Base-by-base conservation (phyloP, 306 rosid genomes). In the Dicorynia guianensis region DNA sequence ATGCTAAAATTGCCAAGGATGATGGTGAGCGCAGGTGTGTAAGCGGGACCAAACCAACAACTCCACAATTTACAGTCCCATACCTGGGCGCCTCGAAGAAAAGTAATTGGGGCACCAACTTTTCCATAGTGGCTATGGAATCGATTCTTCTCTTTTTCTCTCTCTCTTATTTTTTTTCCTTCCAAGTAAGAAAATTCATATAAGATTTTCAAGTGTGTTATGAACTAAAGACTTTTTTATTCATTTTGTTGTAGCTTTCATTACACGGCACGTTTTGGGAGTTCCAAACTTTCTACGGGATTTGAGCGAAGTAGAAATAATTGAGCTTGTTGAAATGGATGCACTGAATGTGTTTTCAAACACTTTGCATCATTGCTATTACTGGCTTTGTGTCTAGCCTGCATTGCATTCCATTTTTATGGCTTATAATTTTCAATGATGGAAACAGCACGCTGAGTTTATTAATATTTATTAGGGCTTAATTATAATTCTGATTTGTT, bases 61-160 rank as follows among this genome's bases (percentile, higher is more conserved):
- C 30, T 25, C 30, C 30, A 25, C 30, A 25, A 25, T 25, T 25
- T 25, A 25, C 30, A 25, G 30, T 25, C 30, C 30, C 30, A 25
- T 25, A 25, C 30, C 30, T 2, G 30, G 30, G 30, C 30, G 30
- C 30, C 30, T 25, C 30, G 30, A 25, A 61, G 46, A 63, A 13
- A 67, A 25, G 30, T 13, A n/a, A n/a, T 15, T 68, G 42, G 35
- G 48, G 69, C 61, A 50, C 50, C 50, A 73, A 63, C 79, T 63
- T 75, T 63, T 46, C 66, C 5, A 30, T 53, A 53, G 54, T 64
- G 72, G 64, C 79, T 52, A 50, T 9, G 35, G 71, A 63, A 63
- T 74, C 63, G 63, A 52, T 74, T 70, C 69, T 61, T 44, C 39
- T 25, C 11, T 25, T 11, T 8, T 14, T 56, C 54, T 49, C 17